Base-by-base conservation (phyloP, 2,329 filamentous ascomycete genomes). In the Sclerotinia nivalis region DNA sequence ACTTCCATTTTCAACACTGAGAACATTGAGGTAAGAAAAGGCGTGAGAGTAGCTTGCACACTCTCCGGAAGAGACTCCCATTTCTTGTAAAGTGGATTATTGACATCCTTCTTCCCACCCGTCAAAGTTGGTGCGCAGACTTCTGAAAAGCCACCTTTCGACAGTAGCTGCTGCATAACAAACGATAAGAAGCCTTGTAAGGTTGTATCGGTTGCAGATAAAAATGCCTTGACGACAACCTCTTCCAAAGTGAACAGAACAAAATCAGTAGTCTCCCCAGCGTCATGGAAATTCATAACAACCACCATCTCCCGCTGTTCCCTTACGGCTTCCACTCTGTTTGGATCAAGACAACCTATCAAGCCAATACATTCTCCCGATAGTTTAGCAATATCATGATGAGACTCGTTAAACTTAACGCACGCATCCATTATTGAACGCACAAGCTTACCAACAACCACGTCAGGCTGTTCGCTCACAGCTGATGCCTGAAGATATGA, bases 101-200 rank as follows among this genome's bases (percentile, higher is more conserved):
- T 79, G 0, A 79, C 79, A 50, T 58, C 65, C 81, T 79, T 78
- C 80, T 79, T 43, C 78, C 79, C 66, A 83, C 72, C 71, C 49
- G 71, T 73, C 18, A 75, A 58, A 12, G 73, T 73, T 4, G 74
- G 71, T 18, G 68, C 74, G 61, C 74, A 84, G 0, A 86, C 87
- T 15, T 86, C 83, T 70, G 85, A 89, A 76, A 97, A 89, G 40
- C 91, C 89, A 76, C 91, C 93, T 74, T 90, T 88, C 58, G 90
- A 89, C 4, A 98, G 85, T 54, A 98, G 85, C 76, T 97, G 91
- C 80, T 99, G 96, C 89, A 99, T 97, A 2, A 91, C 92, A 80
- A 92, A 99, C 1, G 95, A 95, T 25, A 99, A 84, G 77, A 96
- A 97, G 0, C 93, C 94, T 79, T 98, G 96, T 8, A 93, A 86